Conservation (phyloP, 345 rosid species). For the Corchorus olitorius region DNA sequence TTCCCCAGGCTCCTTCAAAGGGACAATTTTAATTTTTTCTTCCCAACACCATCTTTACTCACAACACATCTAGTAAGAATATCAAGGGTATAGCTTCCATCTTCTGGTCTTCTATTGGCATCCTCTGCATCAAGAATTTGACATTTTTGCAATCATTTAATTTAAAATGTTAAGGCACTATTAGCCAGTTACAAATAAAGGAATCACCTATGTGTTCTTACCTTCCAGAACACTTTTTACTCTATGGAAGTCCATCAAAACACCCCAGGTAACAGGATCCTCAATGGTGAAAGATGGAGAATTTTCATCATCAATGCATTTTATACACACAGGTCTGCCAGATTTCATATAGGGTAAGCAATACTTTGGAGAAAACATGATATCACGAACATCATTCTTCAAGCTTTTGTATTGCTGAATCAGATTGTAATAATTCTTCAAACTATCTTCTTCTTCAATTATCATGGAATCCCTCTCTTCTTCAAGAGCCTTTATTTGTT, state of each 20-base stretch:
- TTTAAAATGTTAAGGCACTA: conserved; percentile 20
- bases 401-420: conserved; percentile 68
- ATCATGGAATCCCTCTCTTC: conserved; percentile 88
- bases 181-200: conserved; percentile 16
- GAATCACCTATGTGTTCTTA: conserved; percentile 29
- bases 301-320: conserved; percentile 57
- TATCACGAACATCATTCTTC: conserved; percentile 77
- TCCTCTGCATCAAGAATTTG: conserved; percentile 56
- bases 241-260: conserved; percentile 70
- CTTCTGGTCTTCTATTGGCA: conserved; percentile 68
- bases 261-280: conserved; percentile 85
- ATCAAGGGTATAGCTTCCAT: conserved; percentile 70
- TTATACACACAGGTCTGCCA: conserved; percentile 71
- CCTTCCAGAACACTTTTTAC: conserved; percentile 69
- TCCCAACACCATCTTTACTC: conserved; percentile 61
- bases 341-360: conserved; percentile 85
- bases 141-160: conserved; percentile 1
- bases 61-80: conserved; percentile 86
- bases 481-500: conserved; percentile 71
- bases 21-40: conserved; percentile 61
- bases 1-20: conserved; percentile 75
- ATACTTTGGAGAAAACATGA: conserved; percentile 78
- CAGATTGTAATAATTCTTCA: conserved; percentile 76
- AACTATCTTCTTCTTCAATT: conserved; percentile 92
- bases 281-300: conserved; percentile 63